These are phyloP conservation scores for Bertia moriformis DNA, from an alignment of 2,329 filamentous ascomycete genomes.

Conservation along the genomic window DNA sequence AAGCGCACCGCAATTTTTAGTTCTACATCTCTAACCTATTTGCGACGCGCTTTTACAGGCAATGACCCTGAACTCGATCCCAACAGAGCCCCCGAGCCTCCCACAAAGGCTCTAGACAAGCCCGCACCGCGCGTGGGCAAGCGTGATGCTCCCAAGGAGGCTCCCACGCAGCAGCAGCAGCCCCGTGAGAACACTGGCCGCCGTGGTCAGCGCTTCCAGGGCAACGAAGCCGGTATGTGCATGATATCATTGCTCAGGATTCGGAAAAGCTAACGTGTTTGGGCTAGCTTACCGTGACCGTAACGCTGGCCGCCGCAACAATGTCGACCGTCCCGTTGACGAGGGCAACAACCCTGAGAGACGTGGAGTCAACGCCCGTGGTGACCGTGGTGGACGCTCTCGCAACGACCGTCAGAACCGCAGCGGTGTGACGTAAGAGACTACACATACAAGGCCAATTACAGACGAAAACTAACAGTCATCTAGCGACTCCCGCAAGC, in stretches of 20 bases:
- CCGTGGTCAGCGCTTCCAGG: constrained; percentile 26
- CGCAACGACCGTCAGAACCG: constrained; percentile 51
- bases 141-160: constrained; percentile 50
- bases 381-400: constrained; percentile 26
- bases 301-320: constrained; percentile 47
- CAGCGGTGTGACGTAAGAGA: constrained; percentile 39
- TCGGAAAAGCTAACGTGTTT: too few species aligned
- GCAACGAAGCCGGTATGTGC: constrained; percentile 53
- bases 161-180: constrained; percentile 15
- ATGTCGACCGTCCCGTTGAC: constrained; percentile 45
- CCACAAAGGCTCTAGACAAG: constrained; percentile 55
- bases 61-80: constrained; percentile 19
- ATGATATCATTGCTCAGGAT: too few species aligned
- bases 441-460: too few species aligned
- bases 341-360: constrained; percentile 29
- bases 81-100: constrained; percentile 51
- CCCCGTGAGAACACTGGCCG: background rate
- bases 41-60: constrained; percentile 8
- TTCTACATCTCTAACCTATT: background rate
- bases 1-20: background rate
- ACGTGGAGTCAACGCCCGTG: constrained; percentile 24
- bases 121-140: constrained; percentile 48
- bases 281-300: constrained; percentile 50
- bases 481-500: constrained; percentile 45
- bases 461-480: too few species aligned